Percentiles rank a stretch among this genome's conserved stretches.
Evolutionary conservation across 441 rosid genomes (phyloP).

Genomic region (Pelargonium fulgidum): DNA sequence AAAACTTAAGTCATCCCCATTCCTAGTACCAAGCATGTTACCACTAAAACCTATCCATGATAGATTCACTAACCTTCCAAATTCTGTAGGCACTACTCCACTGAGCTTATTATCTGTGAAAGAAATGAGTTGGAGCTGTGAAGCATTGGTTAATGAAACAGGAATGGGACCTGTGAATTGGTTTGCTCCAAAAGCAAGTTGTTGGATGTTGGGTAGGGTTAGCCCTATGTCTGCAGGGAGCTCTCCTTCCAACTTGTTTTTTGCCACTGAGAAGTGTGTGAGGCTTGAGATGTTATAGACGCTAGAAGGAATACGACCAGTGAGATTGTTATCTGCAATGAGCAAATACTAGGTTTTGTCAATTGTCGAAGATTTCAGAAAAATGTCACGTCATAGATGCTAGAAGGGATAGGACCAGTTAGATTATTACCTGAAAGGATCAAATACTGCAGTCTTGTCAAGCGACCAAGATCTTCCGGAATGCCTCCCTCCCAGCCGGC

Average conservation of each 20-base stretch:
- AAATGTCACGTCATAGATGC: neutral
- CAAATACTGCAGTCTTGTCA: neutral
- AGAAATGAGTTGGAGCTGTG: neutral
- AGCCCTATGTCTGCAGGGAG: conserved; percentile 4
- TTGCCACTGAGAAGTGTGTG: neutral
- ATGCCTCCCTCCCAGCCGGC: neutral
- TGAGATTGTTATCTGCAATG: neutral
- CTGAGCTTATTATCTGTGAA: neutral
- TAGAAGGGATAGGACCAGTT: neutral
- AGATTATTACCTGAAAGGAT: conserved; percentile 1
- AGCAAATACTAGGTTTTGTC: neutral
- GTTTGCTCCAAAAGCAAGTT: neutral
- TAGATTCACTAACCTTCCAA: conserved; percentile 2
- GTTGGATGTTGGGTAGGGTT: neutral
- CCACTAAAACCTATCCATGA: conserved; percentile 2
- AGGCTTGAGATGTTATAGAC: conserved; percentile 8
- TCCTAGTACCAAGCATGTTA: conserved; percentile 3
- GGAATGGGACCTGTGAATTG: conserved; percentile 6
- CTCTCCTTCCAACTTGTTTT: neutral
- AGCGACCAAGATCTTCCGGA: conserved; percentile 1
- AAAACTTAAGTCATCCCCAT: neutral
- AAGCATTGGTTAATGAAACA: conserved; percentile 11
- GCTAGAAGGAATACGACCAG: conserved; percentile 7
- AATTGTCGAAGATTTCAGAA: neutral
- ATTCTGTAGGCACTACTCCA: conserved; percentile 1